Base-by-base conservation (phyloP, 306 rosid genomes). In the Potentilla sterilis region DNA sequence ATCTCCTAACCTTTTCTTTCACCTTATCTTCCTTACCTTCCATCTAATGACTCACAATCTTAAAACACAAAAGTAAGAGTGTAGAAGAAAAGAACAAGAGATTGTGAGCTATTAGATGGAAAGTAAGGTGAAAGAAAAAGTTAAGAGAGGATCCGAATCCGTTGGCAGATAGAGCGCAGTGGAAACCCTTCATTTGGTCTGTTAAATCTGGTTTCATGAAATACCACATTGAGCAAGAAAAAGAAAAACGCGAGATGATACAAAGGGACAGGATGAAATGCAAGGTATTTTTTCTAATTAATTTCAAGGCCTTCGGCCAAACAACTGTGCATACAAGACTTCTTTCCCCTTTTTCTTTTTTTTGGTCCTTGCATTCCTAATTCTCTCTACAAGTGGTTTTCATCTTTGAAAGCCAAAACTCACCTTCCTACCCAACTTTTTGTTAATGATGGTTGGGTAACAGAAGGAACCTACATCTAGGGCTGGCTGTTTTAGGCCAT, bases 261-360 rank as follows among this genome's bases (percentile, higher is more conserved):
- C 16, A 11, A 47, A 1, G 58, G 52, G 61, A 69, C 46, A 14
- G 21, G 40, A 77, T 75, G 41, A 74, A 34, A 62, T 62, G 67
- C 48, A 74, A 48, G 46, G 69, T 18, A 22, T 78, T 55, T 61
- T 69, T 75, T 74, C 48, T 41, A 40, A 34, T 78, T 58, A 44
- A 67, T 44, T 72, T 65, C 67, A 80, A 75, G 98, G 96, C 98
- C 93, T 93, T 93, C 89, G 98, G 98, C 98, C 97, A 5, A 82
- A 42, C 73, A 71, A 78, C 67, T 66, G 82, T 84, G 80, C 82
- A 82, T 32, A 73, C 75, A 68, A 74, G 82, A 71, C 62, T 40
- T 40, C 10, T 46, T 32, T 35, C 18, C 18, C 40, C 6, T n/a
- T 35, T n/a, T 32, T 81, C 65, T 77, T 40, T 40, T 47, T 42